These are phyloP conservation scores for Amanita rubescens DNA, from an alignment of 768 basidiomycete genomes.

Conservation along the genomic window DNA sequence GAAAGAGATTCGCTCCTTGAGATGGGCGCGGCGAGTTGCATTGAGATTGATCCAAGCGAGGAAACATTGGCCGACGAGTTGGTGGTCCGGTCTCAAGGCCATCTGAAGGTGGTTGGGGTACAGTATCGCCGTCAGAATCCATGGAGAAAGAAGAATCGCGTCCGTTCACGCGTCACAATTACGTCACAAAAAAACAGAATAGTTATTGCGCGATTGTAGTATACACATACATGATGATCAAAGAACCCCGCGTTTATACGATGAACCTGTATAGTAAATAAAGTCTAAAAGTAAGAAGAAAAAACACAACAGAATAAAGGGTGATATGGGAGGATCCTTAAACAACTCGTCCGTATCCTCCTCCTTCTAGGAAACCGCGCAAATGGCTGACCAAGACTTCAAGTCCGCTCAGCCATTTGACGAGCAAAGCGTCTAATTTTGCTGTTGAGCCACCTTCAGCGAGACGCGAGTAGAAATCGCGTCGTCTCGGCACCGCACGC, in stretches of 20 bases:
- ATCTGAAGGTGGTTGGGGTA: not conserved
- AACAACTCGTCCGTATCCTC: conserved; percentile 41
- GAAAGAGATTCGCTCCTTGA: not conserved
- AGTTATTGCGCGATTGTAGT: not conserved
- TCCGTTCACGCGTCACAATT: not conserved
- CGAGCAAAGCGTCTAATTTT: conserved; percentile 46
- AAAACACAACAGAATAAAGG: not conserved
- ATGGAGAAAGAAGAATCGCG: not conserved
- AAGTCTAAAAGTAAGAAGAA: not conserved
- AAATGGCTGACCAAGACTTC: conserved; percentile 44
- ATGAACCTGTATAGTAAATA: not conserved
- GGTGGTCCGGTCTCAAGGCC: not conserved
- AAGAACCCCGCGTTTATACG: not conserved
- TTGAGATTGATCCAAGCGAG: conserved; percentile 1
- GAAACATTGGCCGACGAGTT: not conserved
- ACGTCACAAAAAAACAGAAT: not conserved
- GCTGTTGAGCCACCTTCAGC: conserved; percentile 49
- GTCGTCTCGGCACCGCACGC: conserved; percentile 51
- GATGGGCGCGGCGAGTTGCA: not conserved
- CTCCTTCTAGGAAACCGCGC: conserved; percentile 44
- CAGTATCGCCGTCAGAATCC: conserved; percentile 3
- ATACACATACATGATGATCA: not conserved
- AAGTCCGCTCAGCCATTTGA: conserved; percentile 54
- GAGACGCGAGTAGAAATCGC: conserved; percentile 56
- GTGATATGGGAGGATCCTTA: not conserved